A percentile compares a stretch with the other conserved stretches of the same genome.
Evolutionary conservation across 169 alveolate genomes (phyloP).

Genomic region (Plasmodium fragile): DNA sequence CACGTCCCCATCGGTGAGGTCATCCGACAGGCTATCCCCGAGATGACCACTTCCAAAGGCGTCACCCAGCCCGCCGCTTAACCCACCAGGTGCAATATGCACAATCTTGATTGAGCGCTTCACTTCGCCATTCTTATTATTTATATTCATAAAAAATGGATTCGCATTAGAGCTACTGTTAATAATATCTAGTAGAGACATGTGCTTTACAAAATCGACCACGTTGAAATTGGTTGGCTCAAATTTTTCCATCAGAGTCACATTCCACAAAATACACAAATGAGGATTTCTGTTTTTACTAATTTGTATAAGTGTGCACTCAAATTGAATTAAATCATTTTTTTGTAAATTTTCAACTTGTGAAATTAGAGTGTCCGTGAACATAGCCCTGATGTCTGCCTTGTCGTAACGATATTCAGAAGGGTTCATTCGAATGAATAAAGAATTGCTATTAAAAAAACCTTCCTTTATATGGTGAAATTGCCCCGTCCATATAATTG

Average conservation of each 20-base stretch:
- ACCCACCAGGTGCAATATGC: background rate
- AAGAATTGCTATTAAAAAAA: constrained; percentile 35
- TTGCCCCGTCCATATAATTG: constrained; percentile 32
- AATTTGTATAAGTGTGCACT: constrained; percentile 44
- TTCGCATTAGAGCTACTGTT: constrained; percentile 28
- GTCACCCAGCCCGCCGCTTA: background rate
- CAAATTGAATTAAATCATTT: constrained; percentile 49
- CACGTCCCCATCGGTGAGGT: background rate
- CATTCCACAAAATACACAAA: constrained; percentile 48
- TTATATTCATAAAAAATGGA: constrained; percentile 26
- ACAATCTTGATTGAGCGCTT: constrained; percentile 17
- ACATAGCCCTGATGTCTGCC: constrained; percentile 43
- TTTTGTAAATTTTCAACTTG: constrained; percentile 58
- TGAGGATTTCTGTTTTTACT: constrained; percentile 53
- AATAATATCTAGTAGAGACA: constrained; percentile 45
- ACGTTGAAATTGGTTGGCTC: constrained; percentile 4
- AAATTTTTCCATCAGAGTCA: constrained; percentile 7
- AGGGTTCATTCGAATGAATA: constrained; percentile 58
- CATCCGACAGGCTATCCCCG: background rate
- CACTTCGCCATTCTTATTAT: background rate
- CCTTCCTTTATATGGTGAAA: constrained; percentile 52
- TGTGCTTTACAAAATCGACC: constrained; percentile 40
- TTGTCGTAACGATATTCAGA: constrained; percentile 46
- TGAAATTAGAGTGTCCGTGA: constrained; percentile 13
- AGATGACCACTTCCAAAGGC: background rate